A percentile compares a stretch with the other conserved stretches of the same genome.
These are phyloP conservation scores for Beta lomatogona DNA, from an alignment of 179 eudicot species.

Conservation along the genomic window DNA sequence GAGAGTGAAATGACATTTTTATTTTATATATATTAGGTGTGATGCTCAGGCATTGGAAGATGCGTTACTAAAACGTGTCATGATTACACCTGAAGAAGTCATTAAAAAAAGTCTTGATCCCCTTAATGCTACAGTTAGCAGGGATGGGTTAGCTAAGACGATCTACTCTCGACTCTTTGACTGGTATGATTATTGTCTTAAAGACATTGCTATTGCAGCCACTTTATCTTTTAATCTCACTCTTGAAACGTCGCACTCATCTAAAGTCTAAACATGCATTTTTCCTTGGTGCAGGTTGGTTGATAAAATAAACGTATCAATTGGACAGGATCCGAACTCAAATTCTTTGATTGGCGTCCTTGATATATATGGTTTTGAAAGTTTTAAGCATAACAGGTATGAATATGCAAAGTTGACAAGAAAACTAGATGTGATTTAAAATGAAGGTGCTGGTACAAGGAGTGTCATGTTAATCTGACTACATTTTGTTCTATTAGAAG, in stretches of 20 bases:
- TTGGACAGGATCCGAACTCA: constrained; percentile 96
- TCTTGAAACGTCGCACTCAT: constrained; percentile 12
- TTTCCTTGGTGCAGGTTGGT: constrained; percentile 71
- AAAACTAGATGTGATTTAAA: background rate
- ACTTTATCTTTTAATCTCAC: background rate
- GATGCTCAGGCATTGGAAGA: constrained; percentile 80
- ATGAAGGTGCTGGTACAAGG: background rate
- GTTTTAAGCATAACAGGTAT: constrained; percentile 95
- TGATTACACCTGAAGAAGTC: constrained; percentile 97
- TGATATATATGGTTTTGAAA: constrained; percentile 97
- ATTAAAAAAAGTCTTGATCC: constrained; percentile 91
- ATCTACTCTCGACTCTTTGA: constrained; percentile 83
- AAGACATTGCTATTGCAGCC: background rate
- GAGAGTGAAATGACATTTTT: constrained; percentile 24
- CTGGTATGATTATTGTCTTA: constrained; percentile 52
- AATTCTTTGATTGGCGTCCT: constrained; percentile 88
- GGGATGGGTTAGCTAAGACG: constrained; percentile 94
- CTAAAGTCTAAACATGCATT: constrained; percentile 13
- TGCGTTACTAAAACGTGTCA: constrained; percentile 88
- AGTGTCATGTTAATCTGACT: background rate
- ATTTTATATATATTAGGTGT: constrained; percentile 58
- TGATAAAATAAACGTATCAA: constrained; percentile 83
- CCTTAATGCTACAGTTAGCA: constrained; percentile 76
- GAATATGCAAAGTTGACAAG: background rate
- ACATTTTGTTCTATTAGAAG: background rate